phyloP scores from a whole-genome alignment of 352 stramenopile genomes.

The Pythium diclinum region DNA sequence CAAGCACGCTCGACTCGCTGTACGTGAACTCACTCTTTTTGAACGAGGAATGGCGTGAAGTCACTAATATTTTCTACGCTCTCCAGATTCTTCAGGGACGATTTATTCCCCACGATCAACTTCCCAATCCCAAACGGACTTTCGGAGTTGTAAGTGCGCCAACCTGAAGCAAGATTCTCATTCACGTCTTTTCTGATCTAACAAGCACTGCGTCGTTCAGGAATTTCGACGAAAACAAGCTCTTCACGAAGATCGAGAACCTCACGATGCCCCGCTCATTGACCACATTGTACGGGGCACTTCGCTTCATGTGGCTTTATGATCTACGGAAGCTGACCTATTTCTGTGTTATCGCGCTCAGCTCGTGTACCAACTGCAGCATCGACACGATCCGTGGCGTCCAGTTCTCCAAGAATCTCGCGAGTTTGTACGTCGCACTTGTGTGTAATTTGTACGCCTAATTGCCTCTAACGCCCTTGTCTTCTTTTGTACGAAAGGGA shows the following conservation, averaged over 20 bases:
- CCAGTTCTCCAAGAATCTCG: not conserved
- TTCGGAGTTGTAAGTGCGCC: not conserved
- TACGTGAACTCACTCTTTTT: not conserved
- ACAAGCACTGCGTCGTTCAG: not conserved
- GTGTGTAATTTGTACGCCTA: not conserved
- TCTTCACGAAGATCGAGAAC: not conserved
- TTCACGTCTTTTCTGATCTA: too few species aligned
- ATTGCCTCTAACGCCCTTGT: not conserved
- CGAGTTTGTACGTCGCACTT: not conserved
- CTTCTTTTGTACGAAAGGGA: not conserved
- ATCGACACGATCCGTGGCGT: not conserved
- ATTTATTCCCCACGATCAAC: slow-evolving; percentile 1
- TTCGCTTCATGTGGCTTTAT: too few species aligned
- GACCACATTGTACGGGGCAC: not conserved
- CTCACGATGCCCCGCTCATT: not conserved
- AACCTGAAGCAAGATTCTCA: not conserved
- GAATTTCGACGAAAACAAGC: not conserved
- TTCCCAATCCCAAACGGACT: not conserved
- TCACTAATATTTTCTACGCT: not conserved
- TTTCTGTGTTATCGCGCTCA: not conserved
- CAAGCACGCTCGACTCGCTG: not conserved
- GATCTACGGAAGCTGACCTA: too few species aligned
- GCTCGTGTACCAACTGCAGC: not conserved
- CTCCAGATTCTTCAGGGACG: not conserved
- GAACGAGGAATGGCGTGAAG: not conserved